These are phyloP conservation scores for Debaryomyces castellii DNA, from an alignment of 805 yeast genomes.

Conservation along the genomic window DNA sequence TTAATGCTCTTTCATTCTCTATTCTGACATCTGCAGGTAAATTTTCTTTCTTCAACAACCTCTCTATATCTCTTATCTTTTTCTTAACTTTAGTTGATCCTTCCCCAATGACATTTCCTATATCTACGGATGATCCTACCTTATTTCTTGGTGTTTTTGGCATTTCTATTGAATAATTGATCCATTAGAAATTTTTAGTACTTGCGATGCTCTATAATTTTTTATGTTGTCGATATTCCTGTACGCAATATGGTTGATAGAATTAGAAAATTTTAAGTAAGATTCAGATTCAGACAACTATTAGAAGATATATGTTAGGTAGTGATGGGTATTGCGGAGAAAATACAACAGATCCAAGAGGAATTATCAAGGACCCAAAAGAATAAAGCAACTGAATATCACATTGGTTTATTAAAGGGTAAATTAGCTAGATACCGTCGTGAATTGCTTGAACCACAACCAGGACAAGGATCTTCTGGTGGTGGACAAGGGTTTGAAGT, in stretches of 20 bases:
- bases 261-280: background rate
- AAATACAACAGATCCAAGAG: conserved; percentile 84
- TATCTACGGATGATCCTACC: conserved; percentile 21
- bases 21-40: conserved; percentile 64
- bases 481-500: conserved; percentile 92
- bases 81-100: conserved; percentile 64
- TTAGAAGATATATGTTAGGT: background rate
- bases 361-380: conserved; percentile 95
- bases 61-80: conserved; percentile 82
- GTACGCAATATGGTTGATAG: background rate
- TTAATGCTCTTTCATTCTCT: conserved; percentile 74
- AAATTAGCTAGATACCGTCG: conserved; percentile 90
- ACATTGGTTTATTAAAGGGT: conserved; percentile 90
- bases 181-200: background rate
- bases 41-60: conserved; percentile 60
- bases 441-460: conserved; percentile 87
- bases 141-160: conserved; percentile 13
- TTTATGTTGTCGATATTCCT: background rate
- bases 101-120: conserved; percentile 30
- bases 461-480: conserved; percentile 69
- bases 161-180: conserved; percentile 3
- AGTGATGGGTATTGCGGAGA: conserved; percentile 49
- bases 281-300: background rate
- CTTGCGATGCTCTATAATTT: background rate
- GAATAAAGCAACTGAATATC: conserved; percentile 97